A percentile compares a stretch with the other conserved stretches of the same genome.
These are phyloP conservation scores for Cercis canadensis DNA, from an alignment of 306 rosid species.

Conservation along the genomic window DNA sequence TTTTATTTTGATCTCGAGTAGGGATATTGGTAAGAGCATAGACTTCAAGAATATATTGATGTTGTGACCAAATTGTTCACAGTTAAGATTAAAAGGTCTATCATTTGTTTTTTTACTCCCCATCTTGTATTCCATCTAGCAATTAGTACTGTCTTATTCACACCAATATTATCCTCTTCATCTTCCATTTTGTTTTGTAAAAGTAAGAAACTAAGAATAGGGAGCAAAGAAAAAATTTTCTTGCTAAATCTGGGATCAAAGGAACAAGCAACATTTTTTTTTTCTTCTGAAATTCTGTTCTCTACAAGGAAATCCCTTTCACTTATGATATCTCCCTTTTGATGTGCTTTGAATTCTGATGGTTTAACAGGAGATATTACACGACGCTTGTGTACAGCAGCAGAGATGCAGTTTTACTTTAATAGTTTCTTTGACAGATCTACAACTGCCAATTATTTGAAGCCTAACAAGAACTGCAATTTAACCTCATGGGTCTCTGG, in stretches of 20 bases:
- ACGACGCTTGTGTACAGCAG: constrained; percentile 80
- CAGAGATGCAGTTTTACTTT: constrained; percentile 80
- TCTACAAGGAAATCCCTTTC: constrained; percentile 7
- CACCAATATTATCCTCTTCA: not conserved
- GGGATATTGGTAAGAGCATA: not conserved
- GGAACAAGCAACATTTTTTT: constrained; percentile 13
- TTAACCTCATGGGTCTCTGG: constrained; percentile 90
- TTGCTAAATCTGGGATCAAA: not conserved
- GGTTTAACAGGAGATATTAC: constrained; percentile 72
- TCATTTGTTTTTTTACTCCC: not conserved
- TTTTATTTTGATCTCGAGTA: constrained; percentile 1
- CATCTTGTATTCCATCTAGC: not conserved
- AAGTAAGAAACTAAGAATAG: not conserved
- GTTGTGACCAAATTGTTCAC: constrained; percentile 1
- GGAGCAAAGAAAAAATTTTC: constrained; percentile 7
- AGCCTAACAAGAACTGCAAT: constrained; percentile 90
- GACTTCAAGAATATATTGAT: constrained; percentile 20
- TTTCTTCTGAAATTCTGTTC: constrained; percentile 19
- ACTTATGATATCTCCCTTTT: constrained; percentile 25
- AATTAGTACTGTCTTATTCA: constrained; percentile 7
- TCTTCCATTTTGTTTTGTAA: not conserved
- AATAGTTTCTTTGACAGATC: constrained; percentile 60
- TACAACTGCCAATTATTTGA: constrained; percentile 59
- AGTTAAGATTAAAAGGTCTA: not conserved
- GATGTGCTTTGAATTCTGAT: constrained; percentile 31